Base-by-base conservation (phyloP, 768 basidiomycete genomes). In the Boletus insuetus region DNA sequence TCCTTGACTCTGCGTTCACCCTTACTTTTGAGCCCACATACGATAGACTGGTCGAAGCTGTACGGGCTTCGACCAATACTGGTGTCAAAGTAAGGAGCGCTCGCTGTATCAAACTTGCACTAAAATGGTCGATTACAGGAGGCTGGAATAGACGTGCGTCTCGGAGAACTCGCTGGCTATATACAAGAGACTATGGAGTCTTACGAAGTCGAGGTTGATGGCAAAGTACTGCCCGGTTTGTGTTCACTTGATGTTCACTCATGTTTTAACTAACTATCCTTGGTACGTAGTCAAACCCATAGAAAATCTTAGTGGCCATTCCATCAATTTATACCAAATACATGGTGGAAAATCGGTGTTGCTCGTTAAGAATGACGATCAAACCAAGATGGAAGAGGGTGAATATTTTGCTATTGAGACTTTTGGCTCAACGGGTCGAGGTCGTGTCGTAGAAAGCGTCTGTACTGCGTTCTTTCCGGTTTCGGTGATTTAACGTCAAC, bases 161-260 rank as follows among this genome's bases (percentile, higher is more conserved):
- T 98, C 49, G 94, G 94, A 51, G 96, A 98, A 68, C 79, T 99
- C 32, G 97, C 86, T 3, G 94, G 85, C 0, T 82, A 82, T 48
- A 95, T 98, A 51, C 96, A 99, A 71, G 97, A 99, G 69, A 95
- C 94, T 3, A 99, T 99, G 97, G 94, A 98, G 67, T 93, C 91
- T 1, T 98, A 98, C 65, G 97, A 98, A 69, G 96, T 99, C 12
- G 92, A 94, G 64, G 83, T 95, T n/a, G 81, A 82, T 14, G 87
- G 91, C 22, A 92, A 93, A 64, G 79, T 86, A 9, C 78, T 85
- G 60, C 93, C 88, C 47, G 92, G 94, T 94, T 58, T 13, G 57
- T 51, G 40, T 52, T 42, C 13, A 45, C 43, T 51, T 50, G 19
- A 41, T 20, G 20, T 45, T 26, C 13, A 7, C 38, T 49, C 29